Evolutionary conservation across 1,139 yeast species (phyloP), one percentile per base, ranked within the genome.

Genomic region (Debaryomycetaceae sp.): DNA sequence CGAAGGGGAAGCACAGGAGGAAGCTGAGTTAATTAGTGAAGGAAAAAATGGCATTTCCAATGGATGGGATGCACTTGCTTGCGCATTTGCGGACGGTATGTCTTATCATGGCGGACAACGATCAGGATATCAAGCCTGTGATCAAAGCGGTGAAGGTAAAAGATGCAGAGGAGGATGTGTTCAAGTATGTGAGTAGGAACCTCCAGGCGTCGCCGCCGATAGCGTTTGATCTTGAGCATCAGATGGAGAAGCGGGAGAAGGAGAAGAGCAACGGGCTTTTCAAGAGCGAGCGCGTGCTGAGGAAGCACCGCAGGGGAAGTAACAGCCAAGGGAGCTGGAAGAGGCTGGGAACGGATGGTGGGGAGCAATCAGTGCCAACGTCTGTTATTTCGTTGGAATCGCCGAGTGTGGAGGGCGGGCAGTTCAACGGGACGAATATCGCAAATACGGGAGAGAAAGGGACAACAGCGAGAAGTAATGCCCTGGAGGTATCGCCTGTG

Each of bases 21-120:
- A 22, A 14, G n/a, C 15, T 6, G 5, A n/a, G 24, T 2, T 11
- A 11, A 24, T 8, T 11, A 15, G 31, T 19, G 5, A 15, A 11
- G n/a, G 14, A 6, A 15, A 36, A 29, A n/a, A 68, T 68, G 74
- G 64, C 73, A 17, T 67, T 68, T 41, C 70, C 73, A 2, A 50
- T 63, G 30, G 69, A 65, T 19, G 56, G 59, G 15, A 46, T 57
- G 18, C 63, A 59, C 31, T 41, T 67, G 38, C 48, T 68, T 35
- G 55, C 60, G 3, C 67, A 65, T 41, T 51, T 68, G 31, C 50
- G 74, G 35, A 56, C 63, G 11, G 52, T 66, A 6, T 65, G 63
- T 43, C 49, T 62, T 6, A 54, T 62, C 1, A 46, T 52, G 35
- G 58, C 54, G 17, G 65, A 59, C 36, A 55, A 59, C 19, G 62